Percentiles rank a stretch among this genome's conserved stretches.
Conservation (phyloP, 2,329 filamentous ascomycete genomes). For the Alternaria angustiovoidea region DNA sequence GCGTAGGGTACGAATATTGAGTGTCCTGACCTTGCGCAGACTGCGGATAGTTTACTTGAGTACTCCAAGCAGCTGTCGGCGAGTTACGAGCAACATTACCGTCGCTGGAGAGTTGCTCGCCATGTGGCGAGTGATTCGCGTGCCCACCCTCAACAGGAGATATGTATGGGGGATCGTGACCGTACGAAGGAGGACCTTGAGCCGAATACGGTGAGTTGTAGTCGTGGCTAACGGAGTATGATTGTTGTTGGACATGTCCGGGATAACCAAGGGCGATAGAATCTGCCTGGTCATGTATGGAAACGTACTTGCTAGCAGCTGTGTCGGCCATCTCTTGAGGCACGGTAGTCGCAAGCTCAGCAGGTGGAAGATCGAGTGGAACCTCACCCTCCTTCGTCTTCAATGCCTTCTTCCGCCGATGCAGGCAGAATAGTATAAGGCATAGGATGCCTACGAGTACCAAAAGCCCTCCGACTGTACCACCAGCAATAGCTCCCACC, state of each 20-base stretch:
- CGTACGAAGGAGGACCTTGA: slow-evolving; percentile 29
- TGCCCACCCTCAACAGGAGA: slow-evolving; percentile 23
- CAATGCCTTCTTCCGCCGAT: slow-evolving; percentile 45
- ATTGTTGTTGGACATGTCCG: slow-evolving; percentile 25
- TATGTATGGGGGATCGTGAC: slow-evolving; percentile 15
- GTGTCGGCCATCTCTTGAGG: slow-evolving; percentile 42
- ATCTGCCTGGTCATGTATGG: slow-evolving; percentile 34
- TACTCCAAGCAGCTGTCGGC: slow-evolving; percentile 32
- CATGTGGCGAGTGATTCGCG: slow-evolving; percentile 15
- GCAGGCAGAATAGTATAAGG: slow-evolving; percentile 48
- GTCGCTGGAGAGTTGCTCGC: slow-evolving; percentile 24
- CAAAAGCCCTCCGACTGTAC: slow-evolving; percentile 50
- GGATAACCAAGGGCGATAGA: slow-evolving; percentile 21
- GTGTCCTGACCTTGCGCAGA: slow-evolving; percentile 26
- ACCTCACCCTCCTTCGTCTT: slow-evolving; percentile 25
- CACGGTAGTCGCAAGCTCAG: slow-evolving; percentile 43
- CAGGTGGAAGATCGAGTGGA: slow-evolving; percentile 29
- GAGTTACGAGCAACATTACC: slow-evolving; percentile 19
- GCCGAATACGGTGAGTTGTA: slow-evolving; percentile 26
- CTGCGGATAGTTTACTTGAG: slow-evolving; percentile 28
- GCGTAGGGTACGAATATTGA: slow-evolving; percentile 36
- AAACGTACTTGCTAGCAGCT: slow-evolving; percentile 38
- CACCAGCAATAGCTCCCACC: slow-evolving; percentile 52
- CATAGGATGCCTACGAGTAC: slow-evolving; percentile 42
- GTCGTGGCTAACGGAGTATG: slow-evolving; percentile 31